phyloP scores from a whole-genome alignment of 306 rosid genomes.

The Cucumis sativus region Cucumber_9930_V3 NC_026659.2:6204501-6205000 shows the following conservation, averaged over 20 bases:
- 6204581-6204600: too few species aligned
- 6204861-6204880: constrained; percentile 36
- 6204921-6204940: constrained; percentile 52
- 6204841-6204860: constrained; percentile 58
- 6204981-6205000: constrained; percentile 45
- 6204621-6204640: neutral
- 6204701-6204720: neutral
- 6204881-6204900: constrained; percentile 78
- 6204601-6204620: too few species aligned
- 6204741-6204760: neutral
- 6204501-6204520: too few species aligned
- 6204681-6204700: neutral
- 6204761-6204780: neutral
- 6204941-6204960: constrained; percentile 23
- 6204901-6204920: constrained; percentile 80
- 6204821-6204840: constrained; percentile 44
- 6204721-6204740: neutral
- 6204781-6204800: constrained; percentile 20
- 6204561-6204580: too few species aligned
- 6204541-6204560: too few species aligned
- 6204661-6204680: neutral
- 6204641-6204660: neutral
- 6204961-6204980: constrained; percentile 11
- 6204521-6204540: too few species aligned
- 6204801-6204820: constrained; percentile 33